Evolutionary conservation across 164 flowering plant genomes (phyloP), one percentile per base, ranked within the genome.

Genomic region (Macadamia integrifolia): DNA sequence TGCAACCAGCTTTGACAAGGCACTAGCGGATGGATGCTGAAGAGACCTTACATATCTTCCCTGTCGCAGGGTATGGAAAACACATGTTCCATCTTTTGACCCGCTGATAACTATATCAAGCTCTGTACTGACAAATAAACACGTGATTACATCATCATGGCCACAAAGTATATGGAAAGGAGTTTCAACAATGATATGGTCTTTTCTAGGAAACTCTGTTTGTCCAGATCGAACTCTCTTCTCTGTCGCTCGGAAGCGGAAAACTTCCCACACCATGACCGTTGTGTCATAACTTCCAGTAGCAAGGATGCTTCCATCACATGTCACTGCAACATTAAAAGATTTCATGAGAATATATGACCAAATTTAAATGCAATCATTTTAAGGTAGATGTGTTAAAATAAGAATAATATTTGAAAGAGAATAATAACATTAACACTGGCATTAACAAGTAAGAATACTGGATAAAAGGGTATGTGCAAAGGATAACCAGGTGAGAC

Each of bases 241-340:
- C 17, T 92, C 97, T 14, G 76, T 62, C 57, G 72, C 53, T 80
- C 75, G 82, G 65, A 69, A 67, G 64, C 85, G 86, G 56, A 56
- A 65, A 76, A 94, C 88, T 71, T 92, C 92, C 98, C 99, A 94
- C 69, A 94, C 88, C 98, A 94, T 94, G 18, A 94, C 94, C n/a
- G 99, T 94, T 23, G 99, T 94, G 74, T 94, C 99, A 79, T 87
- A 86, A 78, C 99, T 94, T 77, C 99, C 99, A 68, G 99, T 90
- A 69, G 96, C 99, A 74, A 94, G 92, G 66, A 92, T 77, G 75
- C 87, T 86, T 75, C 98, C 97, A 77, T 94, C 99, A 75, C 90
- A 82, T 62, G 97, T 80, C 75, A 90, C 99, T 94, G 86, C 80
- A 86, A 49, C 71, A 80, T 32, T 50, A 32, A 58, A 12, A 4